Evolutionary conservation across 208 protist species (phyloP).

Genomic region (Trypanosoma cruzi): DNA sequence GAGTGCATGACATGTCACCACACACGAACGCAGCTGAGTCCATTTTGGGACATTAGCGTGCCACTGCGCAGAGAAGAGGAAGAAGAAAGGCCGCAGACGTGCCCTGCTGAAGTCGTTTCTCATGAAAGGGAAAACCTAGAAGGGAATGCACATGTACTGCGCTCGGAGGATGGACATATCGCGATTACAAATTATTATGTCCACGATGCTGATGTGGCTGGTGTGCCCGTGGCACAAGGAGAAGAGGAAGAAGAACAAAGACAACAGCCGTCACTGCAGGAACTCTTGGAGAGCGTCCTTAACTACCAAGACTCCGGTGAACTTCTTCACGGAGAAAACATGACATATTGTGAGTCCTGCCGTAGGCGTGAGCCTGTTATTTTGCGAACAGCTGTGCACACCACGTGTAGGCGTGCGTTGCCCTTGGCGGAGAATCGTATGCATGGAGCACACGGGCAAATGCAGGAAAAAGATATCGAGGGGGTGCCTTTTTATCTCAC

Average conservation of each 20-base stretch:
- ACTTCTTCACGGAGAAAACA: slow-evolving; percentile 55
- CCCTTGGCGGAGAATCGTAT: background rate
- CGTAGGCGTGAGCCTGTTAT: slow-evolving; percentile 33
- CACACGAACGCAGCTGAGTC: slow-evolving; percentile 31
- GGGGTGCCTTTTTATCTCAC: slow-evolving; percentile 53
- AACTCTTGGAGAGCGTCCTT: slow-evolving; percentile 41
- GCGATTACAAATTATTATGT: background rate
- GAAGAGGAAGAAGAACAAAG: background rate
- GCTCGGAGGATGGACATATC: background rate
- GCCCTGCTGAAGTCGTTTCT: background rate
- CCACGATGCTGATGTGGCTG: background rate
- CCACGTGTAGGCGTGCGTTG: background rate
- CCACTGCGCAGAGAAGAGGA: slow-evolving; percentile 19
- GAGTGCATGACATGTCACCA: slow-evolving; percentile 40
- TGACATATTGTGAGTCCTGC: slow-evolving; percentile 52
- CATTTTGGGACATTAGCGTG: slow-evolving; percentile 55
- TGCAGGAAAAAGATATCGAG: slow-evolving; percentile 4
- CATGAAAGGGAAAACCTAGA: background rate
- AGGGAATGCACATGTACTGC: background rate
- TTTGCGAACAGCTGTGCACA: slow-evolving; percentile 43
- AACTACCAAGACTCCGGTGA: slow-evolving; percentile 44
- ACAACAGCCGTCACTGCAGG: slow-evolving; percentile 36
- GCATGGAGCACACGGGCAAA: slow-evolving; percentile 3
- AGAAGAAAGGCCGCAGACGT: no score
- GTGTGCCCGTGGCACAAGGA: background rate